Base-by-base conservation (phyloP, 371 early-diverging fungal species). In the Chytridiales sp. region DNA sequence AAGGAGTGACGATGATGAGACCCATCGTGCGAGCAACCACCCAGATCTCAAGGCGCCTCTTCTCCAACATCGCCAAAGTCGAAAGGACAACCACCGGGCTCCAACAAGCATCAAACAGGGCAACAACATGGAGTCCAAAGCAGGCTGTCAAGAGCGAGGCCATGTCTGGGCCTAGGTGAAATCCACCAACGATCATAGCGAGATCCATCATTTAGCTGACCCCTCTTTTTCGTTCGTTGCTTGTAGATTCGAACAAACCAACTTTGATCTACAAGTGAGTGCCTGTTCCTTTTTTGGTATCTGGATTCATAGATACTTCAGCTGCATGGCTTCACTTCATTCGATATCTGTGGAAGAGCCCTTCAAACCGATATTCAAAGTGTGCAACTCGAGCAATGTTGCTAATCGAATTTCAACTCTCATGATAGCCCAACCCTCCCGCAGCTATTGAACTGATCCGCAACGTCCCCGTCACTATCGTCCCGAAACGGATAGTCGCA, bases 381-480 rank as follows among this genome's bases (percentile, higher is more conserved):
- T n/a, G n/a, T n/a, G n/a, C n/a, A n/a, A n/a, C n/a, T n/a, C n/a
- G n/a, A n/a, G n/a, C 24, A 26, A 29, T 48, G 4, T 27, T 27
- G 56, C 17, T 47, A 15, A 21, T 30, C 29, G 35, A 62, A 29
- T n/a, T n/a, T n/a, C n/a, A n/a, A n/a, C n/a, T n/a, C n/a, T n/a
- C n/a, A n/a, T n/a, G n/a, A 27, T 69, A 96, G 93, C 95, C 97
- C 50, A 85, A 86, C 47, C 89, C 94, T 38, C 76, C 84, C 74
- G 89, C 95, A 34, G 97, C 97, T 53, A 88, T 93, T 49, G 95
- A 94, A 41, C 79, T 97, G 63, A 92, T 97, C 71, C 83, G 88
- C 29, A 84, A 90, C 65, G 91, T 89, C 55, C 94, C 95, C 24
- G 77, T 95, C 59, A 84, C 77, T 53, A 71, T 83, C 66, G 89